Evolutionary conservation across 768 basidiomycete genomes (phyloP).

Genomic region (Mycena vulgaris): DNA sequence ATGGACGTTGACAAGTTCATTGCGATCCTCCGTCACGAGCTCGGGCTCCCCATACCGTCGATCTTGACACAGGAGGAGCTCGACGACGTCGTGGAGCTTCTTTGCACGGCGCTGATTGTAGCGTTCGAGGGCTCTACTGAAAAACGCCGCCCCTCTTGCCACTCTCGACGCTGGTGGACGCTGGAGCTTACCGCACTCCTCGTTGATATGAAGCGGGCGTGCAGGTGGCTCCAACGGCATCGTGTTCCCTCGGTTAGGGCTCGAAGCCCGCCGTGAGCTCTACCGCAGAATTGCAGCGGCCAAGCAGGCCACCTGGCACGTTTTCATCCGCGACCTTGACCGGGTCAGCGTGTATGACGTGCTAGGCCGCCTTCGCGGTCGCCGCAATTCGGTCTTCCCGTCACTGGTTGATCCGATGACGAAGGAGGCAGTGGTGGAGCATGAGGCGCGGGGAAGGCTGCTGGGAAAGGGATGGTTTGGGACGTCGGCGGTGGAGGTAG

Average conservation of each 20-base stretch:
- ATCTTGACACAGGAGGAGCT: not conserved
- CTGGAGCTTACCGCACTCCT: not conserved
- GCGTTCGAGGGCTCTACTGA: not conserved
- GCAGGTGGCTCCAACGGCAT: not conserved
- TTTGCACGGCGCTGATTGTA: not conserved
- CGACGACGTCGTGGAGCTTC: not conserved
- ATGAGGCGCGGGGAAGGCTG: not conserved
- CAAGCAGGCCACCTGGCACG: not conserved
- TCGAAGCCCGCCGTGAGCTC: not conserved
- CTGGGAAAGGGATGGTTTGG: conserved; percentile 13
- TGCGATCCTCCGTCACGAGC: not conserved
- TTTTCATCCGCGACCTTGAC: not conserved
- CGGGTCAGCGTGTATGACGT: not conserved
- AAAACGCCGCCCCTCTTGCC: not conserved
- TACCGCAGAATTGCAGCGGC: not conserved
- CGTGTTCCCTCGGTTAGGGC: not conserved
- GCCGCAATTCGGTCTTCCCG: conserved; percentile 8
- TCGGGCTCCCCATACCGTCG: not conserved
- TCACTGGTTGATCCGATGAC: conserved; percentile 12
- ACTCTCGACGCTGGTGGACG: conserved; percentile 1
- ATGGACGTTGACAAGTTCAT: conserved; percentile 16
- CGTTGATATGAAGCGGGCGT: not conserved
- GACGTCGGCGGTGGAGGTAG: not conserved
- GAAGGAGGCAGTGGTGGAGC: not conserved
- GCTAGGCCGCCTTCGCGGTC: not conserved